A percentile compares a stretch with the other conserved stretches of the same genome.
phyloP scores from a whole-genome alignment of 2,329 filamentous ascomycete species.

The Xylariaceae sp. region DNA sequence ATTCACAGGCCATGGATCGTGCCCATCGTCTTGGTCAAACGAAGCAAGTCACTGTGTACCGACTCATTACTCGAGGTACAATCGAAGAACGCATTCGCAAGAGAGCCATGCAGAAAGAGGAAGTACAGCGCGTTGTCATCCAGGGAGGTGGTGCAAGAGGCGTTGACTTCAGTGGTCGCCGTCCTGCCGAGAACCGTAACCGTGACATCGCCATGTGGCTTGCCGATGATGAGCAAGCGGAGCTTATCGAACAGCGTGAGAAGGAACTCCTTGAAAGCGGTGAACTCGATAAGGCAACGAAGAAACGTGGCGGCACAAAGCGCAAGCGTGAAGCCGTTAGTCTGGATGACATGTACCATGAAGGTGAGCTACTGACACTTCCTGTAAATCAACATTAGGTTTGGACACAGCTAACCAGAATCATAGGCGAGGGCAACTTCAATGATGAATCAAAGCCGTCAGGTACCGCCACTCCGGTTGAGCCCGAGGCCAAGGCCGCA shows the following conservation, averaged over 20 bases:
- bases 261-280: slow-evolving; percentile 76
- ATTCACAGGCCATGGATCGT: slow-evolving; percentile 98
- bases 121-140: slow-evolving; percentile 96
- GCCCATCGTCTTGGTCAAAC: slow-evolving; percentile 97
- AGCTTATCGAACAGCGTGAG: slow-evolving; percentile 87
- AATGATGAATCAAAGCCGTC: slow-evolving; percentile 81
- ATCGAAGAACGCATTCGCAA: slow-evolving; percentile 98
- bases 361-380: slow-evolving; percentile 62
- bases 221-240: slow-evolving; percentile 92
- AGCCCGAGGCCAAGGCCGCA: slow-evolving; percentile 43
- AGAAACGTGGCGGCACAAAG: slow-evolving; percentile 56
- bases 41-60: slow-evolving; percentile 92
- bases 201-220: slow-evolving; percentile 99
- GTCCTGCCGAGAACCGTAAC: slow-evolving; percentile 82
- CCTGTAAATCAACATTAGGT: neutral
- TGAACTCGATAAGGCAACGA: slow-evolving; percentile 55
- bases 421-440: slow-evolving; percentile 87
- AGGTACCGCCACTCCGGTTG: slow-evolving; percentile 77
- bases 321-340: slow-evolving; percentile 57
- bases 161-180: slow-evolving; percentile 93
- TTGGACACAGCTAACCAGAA: slow-evolving; percentile 31
- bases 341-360: slow-evolving; percentile 97
- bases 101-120: slow-evolving; percentile 94
- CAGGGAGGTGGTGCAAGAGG: slow-evolving; percentile 79
- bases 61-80: slow-evolving; percentile 91